phyloP scores from a whole-genome alignment of 805 yeast genomes.

The Torulaspora franciscae region DNA sequence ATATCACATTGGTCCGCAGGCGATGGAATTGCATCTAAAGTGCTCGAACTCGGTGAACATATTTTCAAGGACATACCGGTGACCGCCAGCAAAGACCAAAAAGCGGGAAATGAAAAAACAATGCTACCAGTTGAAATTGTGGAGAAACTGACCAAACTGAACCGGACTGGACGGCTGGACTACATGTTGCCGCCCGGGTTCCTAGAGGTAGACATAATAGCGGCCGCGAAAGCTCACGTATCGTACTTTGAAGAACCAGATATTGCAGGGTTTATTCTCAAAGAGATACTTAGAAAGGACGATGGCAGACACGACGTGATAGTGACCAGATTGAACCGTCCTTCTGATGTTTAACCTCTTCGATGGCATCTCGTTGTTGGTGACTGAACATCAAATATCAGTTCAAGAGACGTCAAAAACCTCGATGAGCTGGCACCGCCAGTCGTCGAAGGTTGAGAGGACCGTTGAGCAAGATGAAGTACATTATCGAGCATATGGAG shows the following conservation, averaged over 20 bases:
- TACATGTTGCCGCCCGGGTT: conserved; percentile 72
- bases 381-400: not conserved
- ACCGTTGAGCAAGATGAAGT: conserved; percentile 53
- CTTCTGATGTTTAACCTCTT: not conserved
- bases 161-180: conserved; percentile 75
- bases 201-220: conserved; percentile 71
- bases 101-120: conserved; percentile 19
- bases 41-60: conserved; percentile 27
- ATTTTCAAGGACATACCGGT: conserved; percentile 20
- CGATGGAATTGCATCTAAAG: conserved; percentile 29
- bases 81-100: conserved; percentile 1
- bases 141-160: conserved; percentile 44
- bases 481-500: conserved; percentile 96
- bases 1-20: conserved; percentile 28
- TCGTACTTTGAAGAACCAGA: conserved; percentile 84
- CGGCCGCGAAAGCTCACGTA: conserved; percentile 83
- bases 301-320: conserved; percentile 3
- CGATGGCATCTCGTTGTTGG: not conserved
- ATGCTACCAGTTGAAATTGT: conserved; percentile 30
- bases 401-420: not conserved
- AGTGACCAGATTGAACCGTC: conserved; percentile 2
- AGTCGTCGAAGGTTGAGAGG: not conserved
- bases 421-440: not conserved
- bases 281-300: conserved; percentile 41
- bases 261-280: conserved; percentile 71